Evolutionary conservation across 2,329 filamentous ascomycete genomes (phyloP).

Genomic region (Verticillium alfalfae): DNA sequence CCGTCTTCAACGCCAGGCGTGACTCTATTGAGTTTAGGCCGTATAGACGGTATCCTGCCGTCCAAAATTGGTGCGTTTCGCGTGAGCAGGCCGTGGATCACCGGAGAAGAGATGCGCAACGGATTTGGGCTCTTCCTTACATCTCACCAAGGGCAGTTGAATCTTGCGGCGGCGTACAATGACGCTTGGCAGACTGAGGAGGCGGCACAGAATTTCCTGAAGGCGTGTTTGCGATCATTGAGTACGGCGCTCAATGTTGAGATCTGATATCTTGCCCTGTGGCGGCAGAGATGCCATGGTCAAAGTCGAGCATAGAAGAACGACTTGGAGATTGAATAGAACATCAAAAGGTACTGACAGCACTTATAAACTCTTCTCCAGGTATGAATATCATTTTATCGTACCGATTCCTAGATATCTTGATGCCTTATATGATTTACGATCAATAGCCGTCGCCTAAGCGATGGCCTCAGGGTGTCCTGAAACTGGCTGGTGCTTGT

Average conservation of each 20-base stretch:
- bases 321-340: too few relatives aligned
- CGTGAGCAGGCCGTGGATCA: slow-evolving; percentile 31
- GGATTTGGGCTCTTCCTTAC: slow-evolving; percentile 28
- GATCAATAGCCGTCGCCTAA: background rate
- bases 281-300: too few relatives aligned
- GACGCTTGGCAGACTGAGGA: slow-evolving; percentile 27
- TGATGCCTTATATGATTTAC: too few relatives aligned
- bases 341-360: too few relatives aligned
- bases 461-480: slow-evolving; percentile 3
- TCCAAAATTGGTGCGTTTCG: slow-evolving; percentile 16
- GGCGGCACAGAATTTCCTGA: slow-evolving; percentile 11
- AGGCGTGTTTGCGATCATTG: background rate
- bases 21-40: too few relatives aligned
- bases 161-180: slow-evolving; percentile 31
- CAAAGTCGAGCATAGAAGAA: too few relatives aligned
- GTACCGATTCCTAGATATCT: too few relatives aligned
- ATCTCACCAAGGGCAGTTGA: slow-evolving; percentile 24
- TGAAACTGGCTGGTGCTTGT: slow-evolving; percentile 20
- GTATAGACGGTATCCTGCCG: slow-evolving; percentile 14
- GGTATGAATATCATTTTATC: too few relatives aligned
- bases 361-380: too few relatives aligned
- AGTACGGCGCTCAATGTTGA: too few relatives aligned
- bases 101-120: slow-evolving; percentile 33
- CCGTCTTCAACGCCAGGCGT: too few relatives aligned
- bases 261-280: too few relatives aligned